Evolutionary conservation across 2,329 filamentous ascomycete genomes (phyloP).

Genomic region (Aspergillus tubingensis): DNA sequence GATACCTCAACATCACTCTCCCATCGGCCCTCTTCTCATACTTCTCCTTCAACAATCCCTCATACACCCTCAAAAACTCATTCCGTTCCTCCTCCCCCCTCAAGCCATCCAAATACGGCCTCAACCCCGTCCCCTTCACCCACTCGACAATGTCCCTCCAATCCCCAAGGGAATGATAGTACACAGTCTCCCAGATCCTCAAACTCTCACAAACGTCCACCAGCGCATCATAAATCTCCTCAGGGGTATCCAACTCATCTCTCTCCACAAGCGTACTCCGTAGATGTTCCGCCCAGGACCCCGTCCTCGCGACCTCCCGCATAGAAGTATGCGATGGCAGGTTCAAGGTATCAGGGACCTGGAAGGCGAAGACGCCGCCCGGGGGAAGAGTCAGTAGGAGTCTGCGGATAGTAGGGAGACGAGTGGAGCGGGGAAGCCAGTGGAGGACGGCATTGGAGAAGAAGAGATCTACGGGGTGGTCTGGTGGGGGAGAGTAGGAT

Average conservation of each 20-base stretch:
- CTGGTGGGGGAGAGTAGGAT: constrained; percentile 40
- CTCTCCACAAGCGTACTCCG: constrained; percentile 35
- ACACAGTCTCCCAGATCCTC: constrained; percentile 58
- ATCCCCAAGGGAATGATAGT: constrained; percentile 54
- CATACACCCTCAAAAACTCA: constrained; percentile 52
- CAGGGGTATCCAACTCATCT: constrained; percentile 52
- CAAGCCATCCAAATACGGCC: constrained; percentile 57
- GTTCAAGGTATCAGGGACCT: constrained; percentile 55
- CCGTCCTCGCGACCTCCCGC: constrained; percentile 41
- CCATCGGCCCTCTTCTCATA: constrained; percentile 55
- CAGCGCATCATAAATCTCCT: constrained; percentile 54
- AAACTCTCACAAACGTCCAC: constrained; percentile 40
- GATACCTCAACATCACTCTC: constrained; percentile 58
- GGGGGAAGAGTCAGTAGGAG: constrained; percentile 45
- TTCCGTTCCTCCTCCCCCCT: constrained; percentile 39
- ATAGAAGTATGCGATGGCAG: constrained; percentile 56
- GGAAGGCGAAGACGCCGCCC: constrained; percentile 57
- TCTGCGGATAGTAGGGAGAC: constrained; percentile 49
- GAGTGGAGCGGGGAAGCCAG: constrained; percentile 52
- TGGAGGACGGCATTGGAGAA: constrained; percentile 63
- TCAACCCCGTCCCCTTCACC: constrained; percentile 60
- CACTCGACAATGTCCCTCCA: constrained; percentile 59
- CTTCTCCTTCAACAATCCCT: constrained; percentile 43
- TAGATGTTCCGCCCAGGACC: constrained; percentile 44
- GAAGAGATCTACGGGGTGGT: constrained; percentile 46